Percentiles rank a stretch among this genome's conserved stretches.
phyloP scores from a whole-genome alignment of 139 green algal genomes.

The Chlorella ohadii region DNA sequence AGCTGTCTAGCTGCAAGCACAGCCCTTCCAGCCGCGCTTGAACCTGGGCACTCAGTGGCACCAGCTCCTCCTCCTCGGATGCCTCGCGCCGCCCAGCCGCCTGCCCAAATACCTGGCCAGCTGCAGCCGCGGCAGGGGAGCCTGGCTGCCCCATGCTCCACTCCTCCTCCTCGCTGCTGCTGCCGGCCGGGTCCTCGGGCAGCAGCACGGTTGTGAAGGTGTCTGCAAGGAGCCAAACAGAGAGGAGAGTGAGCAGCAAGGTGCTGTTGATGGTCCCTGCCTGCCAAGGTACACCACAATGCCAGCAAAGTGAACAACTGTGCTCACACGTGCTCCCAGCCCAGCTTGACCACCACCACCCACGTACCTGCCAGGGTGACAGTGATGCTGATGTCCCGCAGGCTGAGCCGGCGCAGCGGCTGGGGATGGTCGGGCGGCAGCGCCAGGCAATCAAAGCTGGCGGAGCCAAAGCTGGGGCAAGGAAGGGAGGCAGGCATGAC shows the following conservation, averaged over 20 bases:
- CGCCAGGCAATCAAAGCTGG: neutral
- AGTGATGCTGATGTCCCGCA: conserved; percentile 10
- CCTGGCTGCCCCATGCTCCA: no score
- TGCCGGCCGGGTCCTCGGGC: neutral
- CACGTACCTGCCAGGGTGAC: conserved; percentile 23
- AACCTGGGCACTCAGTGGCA: conserved; percentile 24
- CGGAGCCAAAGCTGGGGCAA: conserved; percentile 2
- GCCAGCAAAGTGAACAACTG: no score
- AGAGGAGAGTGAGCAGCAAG: no score
- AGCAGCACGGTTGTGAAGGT: conserved; percentile 29
- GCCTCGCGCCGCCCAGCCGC: neutral
- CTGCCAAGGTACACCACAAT: no score
- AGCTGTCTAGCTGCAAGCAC: conserved; percentile 19
- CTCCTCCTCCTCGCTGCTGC: neutral
- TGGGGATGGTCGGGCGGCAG: neutral
- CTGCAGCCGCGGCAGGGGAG: neutral
- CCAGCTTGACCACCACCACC: neutral
- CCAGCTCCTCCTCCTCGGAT: conserved; percentile 11
- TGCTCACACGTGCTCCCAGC: no score
- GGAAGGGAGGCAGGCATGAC: neutral
- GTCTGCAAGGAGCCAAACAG: neutral
- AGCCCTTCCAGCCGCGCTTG: conserved; percentile 19
- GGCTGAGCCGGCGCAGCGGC: conserved; percentile 7
- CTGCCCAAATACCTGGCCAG: neutral
- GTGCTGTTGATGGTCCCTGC: no score